Base-by-base conservation (phyloP, 306 rosid species). In the Abrus pulchellus region DNA sequence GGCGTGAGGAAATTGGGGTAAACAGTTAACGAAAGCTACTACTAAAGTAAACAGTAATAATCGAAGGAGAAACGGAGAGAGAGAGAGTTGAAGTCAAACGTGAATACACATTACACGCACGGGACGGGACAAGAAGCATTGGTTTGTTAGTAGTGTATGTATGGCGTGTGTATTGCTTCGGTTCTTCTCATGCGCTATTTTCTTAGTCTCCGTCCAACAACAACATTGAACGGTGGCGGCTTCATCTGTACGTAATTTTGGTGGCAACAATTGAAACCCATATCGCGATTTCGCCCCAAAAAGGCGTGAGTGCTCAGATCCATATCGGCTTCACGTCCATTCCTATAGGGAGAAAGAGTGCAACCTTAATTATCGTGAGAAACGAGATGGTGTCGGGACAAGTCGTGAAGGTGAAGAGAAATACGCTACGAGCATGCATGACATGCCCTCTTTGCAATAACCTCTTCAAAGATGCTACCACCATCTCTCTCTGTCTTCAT, bases 401-500 rank as follows among this genome's bases (percentile, higher is more conserved):
- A 79, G 89, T 86, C 55, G 96, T 85, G 74, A 92, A 78, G 80
- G 93, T 93, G 10, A 89, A 76, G 90, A 91, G 93, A 84, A 84
- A 82, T 75, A 84, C 55, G 12, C 83, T 95, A 2, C 80, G 84
- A 72, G 88, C 94, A 89, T 93, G 98, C 99, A 91, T 95, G 98
- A 93, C 93, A 94, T 95, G 99, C 89, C 96, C 94, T 82, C 98
- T 93, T 73, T 95, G 98, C 80, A 64, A 83, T 32, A 89, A 87
- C 62, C 90, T 95, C 63, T 78, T 90, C 84, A 88, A 81, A 77
- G 96, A 91, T 59, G 97, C 99, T 32, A 95, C 99, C 10, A 95
- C 99, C 34, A 91, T 93, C 9, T 95, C 98, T 85, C 90, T 93
- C 68, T 95, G 99, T 77, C 99, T 95, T 45, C 98, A 95, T 82